Conservation (phyloP, 768 basidiomycete species). For the Tulasnella sp. region DNA sequence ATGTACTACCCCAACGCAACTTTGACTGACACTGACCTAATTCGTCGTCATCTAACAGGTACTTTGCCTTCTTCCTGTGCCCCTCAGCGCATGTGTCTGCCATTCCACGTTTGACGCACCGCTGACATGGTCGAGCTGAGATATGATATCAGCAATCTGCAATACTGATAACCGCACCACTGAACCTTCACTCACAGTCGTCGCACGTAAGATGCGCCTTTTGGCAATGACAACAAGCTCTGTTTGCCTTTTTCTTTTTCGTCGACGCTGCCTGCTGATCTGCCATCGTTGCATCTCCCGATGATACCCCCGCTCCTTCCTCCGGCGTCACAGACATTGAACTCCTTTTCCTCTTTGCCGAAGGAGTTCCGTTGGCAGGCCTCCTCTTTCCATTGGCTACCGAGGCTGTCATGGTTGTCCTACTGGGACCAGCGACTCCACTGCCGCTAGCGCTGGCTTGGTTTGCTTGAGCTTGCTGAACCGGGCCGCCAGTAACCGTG, state of each 20-base stretch:
- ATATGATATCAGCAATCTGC: not conserved
- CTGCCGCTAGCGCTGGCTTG: too few species aligned
- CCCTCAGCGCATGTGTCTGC: slow-evolving; percentile 84
- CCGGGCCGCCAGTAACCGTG: too few species aligned
- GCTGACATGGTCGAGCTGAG: slow-evolving; percentile 86
- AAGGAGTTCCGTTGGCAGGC: too few species aligned
- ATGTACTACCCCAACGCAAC: not conserved
- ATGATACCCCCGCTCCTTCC: too few species aligned
- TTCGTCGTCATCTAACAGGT: slow-evolving; percentile 87
- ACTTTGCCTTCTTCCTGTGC: slow-evolving; percentile 95
- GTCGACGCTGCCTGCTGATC: slow-evolving; percentile 67
- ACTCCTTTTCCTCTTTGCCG: too few species aligned
- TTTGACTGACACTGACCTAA: slow-evolving; percentile 42
- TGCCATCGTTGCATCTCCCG: too few species aligned
- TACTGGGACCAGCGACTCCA: too few species aligned
- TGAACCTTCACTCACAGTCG: slow-evolving; percentile 52
- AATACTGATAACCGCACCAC: slow-evolving; percentile 4
- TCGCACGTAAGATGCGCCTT: slow-evolving; percentile 98
- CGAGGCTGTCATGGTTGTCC: too few species aligned
- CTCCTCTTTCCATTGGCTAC: too few species aligned
- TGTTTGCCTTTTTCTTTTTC: slow-evolving; percentile 89
- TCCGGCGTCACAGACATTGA: too few species aligned
- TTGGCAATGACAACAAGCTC: slow-evolving; percentile 92
- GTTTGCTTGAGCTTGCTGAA: too few species aligned
- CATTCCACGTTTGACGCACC: slow-evolving; percentile 89